Conservation (phyloP, 139 green algal species). For the Haematococcus lacustris region DNA sequence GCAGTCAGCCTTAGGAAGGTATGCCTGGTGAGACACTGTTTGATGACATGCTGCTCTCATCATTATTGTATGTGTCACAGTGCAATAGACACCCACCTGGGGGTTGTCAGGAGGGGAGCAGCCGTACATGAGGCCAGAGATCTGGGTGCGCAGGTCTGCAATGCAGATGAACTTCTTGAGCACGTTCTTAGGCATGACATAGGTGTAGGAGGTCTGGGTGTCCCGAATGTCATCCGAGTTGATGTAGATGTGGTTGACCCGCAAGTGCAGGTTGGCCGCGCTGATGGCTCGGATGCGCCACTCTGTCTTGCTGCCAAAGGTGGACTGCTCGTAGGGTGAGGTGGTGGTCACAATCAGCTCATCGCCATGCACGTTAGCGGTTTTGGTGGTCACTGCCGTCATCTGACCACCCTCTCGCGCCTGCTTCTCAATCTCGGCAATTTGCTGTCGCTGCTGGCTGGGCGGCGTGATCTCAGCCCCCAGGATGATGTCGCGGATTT, state of each 20-base stretch:
- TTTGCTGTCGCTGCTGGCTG: constrained; percentile 93
- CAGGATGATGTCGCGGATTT: constrained; percentile 99
- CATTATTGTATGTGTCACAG: background rate
- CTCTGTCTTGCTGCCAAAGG: constrained; percentile 95
- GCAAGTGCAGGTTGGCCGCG: constrained; percentile 95
- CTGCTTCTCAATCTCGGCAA: constrained; percentile 99
- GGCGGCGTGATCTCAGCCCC: constrained; percentile 97
- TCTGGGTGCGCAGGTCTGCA: constrained; percentile 94
- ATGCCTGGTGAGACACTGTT: background rate
- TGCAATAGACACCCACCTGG: constrained; percentile 34
- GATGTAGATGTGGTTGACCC: constrained; percentile 99
- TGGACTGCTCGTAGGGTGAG: constrained; percentile 88
- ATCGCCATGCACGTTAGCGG: constrained; percentile 94
- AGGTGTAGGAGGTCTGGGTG: constrained; percentile 81
- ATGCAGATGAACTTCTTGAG: constrained; percentile 99
- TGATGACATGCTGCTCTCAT: background rate
- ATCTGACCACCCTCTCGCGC: constrained; percentile 73
- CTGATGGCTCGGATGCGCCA: constrained; percentile 96
- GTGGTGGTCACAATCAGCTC: constrained; percentile 96
- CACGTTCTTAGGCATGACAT: constrained; percentile 99
- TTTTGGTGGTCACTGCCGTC: constrained; percentile 91
- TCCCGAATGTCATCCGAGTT: constrained; percentile 93
- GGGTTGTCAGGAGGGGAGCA: constrained; percentile 93
- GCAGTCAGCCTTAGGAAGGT: background rate
- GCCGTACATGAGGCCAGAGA: constrained; percentile 90